Base-by-base conservation (phyloP, 768 basidiomycete genomes). In the Russula foetens region DNA sequence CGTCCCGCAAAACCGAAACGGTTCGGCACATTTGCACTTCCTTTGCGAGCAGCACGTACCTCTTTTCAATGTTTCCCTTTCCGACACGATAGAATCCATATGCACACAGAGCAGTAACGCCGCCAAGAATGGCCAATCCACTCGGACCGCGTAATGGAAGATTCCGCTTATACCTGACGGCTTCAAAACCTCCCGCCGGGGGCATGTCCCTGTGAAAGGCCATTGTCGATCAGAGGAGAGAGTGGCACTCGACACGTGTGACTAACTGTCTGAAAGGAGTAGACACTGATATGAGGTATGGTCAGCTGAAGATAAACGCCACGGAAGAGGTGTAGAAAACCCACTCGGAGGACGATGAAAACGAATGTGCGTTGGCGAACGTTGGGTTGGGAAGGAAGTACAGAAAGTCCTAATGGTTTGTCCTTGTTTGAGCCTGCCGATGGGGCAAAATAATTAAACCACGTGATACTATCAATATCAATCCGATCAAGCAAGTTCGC, bases 161-260 rank as follows among this genome's bases (percentile, higher is more conserved):
- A 74, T 95, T 96, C 67, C 96, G 89, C 74, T 93, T 95, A 82
- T 98, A 99, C 74, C 87, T 87, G 75, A 99, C 75, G 29, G 87
- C 76, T 71, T 91, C 93, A 75, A 96, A 99, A 2, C 96, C 96
- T 63, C 93, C 94, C 47, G 84, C 67, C 44, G 96, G 96, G 68
- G 96, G 96, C 85, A 99, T 88, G 71, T 99, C 96, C 75, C 95
- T 97, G 75, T 60, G 58, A 67, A 60, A 59, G 65, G 19, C 39
- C 28, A 52, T 35, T 43, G 46, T 62, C 59, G n/a, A 58, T 60
- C 45, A 50, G 47, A 60, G 53, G 58, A 60, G 63, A 68, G 60
- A 57, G 63, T 60, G 60, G 43, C 41, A 38, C 28, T 15, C 41
- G 41, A 66, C 29, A 47, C 49, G 45, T 51, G 54, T 41, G 39